Conservation (phyloP, 768 basidiomycete species). For the Leccinum aurantiacum region DNA sequence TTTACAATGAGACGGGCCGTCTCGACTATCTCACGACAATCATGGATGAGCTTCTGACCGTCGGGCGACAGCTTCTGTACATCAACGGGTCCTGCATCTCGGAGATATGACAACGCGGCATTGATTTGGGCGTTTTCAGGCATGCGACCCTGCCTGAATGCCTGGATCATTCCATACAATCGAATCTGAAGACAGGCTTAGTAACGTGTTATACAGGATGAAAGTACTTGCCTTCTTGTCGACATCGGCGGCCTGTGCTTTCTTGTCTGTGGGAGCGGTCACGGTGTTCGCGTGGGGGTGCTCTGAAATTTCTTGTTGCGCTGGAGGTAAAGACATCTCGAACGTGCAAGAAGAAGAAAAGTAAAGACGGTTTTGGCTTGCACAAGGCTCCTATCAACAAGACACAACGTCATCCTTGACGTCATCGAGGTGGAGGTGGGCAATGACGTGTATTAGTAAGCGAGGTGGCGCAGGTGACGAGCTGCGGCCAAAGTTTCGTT, state of each 20-base stretch:
- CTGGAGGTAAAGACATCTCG: conserved; percentile 65
- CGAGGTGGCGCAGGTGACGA: too few relatives aligned
- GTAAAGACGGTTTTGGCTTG: neutral
- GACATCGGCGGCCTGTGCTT: conserved; percentile 66
- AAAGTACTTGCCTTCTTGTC: conserved; percentile 60
- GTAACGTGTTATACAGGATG: neutral
- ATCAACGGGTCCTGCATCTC: conserved; percentile 59
- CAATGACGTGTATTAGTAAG: too few relatives aligned
- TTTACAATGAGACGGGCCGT: conserved; percentile 70
- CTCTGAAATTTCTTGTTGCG: conserved; percentile 59
- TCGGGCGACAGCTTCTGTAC: conserved; percentile 68
- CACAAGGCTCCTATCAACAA: neutral
- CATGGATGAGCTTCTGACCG: conserved; percentile 73
- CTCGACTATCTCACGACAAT: conserved; percentile 76
- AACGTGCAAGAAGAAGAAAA: neutral
- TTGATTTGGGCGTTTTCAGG: conserved; percentile 84
- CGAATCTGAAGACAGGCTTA: conserved; percentile 43
- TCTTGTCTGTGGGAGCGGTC: conserved; percentile 62
- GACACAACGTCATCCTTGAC: neutral
- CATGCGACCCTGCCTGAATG: conserved; percentile 74
- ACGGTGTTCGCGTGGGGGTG: conserved; percentile 61
- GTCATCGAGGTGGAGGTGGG: neutral
- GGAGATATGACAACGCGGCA: conserved; percentile 64
- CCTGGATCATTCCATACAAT: conserved; percentile 78
- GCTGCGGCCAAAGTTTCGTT: too few relatives aligned